These are phyloP conservation scores for Aspergillus niger DNA, from an alignment of 2,329 filamentous ascomycete genomes.

Conservation along the genomic window DNA sequence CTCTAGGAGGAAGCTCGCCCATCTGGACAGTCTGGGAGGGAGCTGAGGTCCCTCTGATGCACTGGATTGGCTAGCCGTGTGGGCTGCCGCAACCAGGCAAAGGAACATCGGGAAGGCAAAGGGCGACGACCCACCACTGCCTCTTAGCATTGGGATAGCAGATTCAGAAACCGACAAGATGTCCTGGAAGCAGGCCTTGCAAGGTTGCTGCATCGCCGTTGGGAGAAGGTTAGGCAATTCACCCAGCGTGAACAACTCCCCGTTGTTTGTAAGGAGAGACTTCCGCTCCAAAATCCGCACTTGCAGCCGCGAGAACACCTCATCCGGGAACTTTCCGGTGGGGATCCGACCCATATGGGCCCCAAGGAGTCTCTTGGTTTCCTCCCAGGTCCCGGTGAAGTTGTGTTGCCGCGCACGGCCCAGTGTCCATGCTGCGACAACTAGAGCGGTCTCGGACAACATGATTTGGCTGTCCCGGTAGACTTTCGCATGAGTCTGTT, in stretches of 20 bases:
- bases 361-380: conserved; percentile 32
- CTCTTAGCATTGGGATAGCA: conserved; percentile 22
- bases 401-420: conserved; percentile 34
- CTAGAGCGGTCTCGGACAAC: conserved; percentile 42
- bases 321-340: conserved; percentile 29
- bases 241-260: conserved; percentile 39
- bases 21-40: conserved; percentile 36
- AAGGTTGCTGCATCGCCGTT: conserved; percentile 27
- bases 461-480: conserved; percentile 46
- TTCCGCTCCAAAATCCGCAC: conserved; percentile 36
- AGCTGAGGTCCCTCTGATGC: conserved; percentile 24
- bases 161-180: conserved; percentile 25
- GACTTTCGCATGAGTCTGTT: conserved; percentile 44
- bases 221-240: conserved; percentile 36
- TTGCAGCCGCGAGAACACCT: conserved; percentile 32
- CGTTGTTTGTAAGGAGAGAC: conserved; percentile 36
- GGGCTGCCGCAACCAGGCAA: conserved; percentile 34
- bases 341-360: conserved; percentile 36
- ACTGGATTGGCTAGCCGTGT: conserved; percentile 15
- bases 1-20: conserved; percentile 39
- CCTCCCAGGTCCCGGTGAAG: conserved; percentile 27
- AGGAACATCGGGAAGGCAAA: conserved; percentile 37
- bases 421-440: conserved; percentile 44
- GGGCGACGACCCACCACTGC: conserved; percentile 25
- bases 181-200: conserved; percentile 27